phyloP scores from a whole-genome alignment of 306 rosid genomes.

The Ziziphus jujuba region DNA sequence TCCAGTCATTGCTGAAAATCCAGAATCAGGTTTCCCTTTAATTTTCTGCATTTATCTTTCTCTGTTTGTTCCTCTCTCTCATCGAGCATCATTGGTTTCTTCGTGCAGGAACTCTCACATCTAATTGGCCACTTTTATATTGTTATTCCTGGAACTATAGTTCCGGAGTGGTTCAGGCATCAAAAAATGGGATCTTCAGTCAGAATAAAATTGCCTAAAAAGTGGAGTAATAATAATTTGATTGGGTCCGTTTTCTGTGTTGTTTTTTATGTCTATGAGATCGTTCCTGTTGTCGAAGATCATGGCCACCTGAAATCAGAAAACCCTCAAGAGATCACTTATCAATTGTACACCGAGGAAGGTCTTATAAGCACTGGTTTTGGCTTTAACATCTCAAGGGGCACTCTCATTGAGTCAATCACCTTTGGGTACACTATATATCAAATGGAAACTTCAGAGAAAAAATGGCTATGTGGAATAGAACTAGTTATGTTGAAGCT shows the following conservation, averaged over 20 bases:
- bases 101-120: neutral
- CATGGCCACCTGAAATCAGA: neutral
- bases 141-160: neutral
- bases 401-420: neutral
- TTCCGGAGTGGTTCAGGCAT: neutral
- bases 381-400: neutral
- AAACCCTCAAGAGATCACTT: neutral
- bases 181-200: neutral
- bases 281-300: neutral
- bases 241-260: constrained; percentile 8
- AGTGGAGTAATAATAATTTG: neutral
- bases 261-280: neutral
- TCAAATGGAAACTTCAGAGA: neutral
- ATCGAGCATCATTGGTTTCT: neutral
- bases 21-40: neutral
- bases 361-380: neutral
- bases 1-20: too few species aligned
- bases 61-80: neutral
- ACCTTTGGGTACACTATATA: neutral
- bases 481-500: neutral
- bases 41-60: neutral
- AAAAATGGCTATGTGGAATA: neutral
- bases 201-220: neutral
- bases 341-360: neutral
- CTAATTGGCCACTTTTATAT: neutral